Evolutionary conservation across 352 stramenopile genomes (phyloP).

Genomic region (Pythium folliculosum): DNA sequence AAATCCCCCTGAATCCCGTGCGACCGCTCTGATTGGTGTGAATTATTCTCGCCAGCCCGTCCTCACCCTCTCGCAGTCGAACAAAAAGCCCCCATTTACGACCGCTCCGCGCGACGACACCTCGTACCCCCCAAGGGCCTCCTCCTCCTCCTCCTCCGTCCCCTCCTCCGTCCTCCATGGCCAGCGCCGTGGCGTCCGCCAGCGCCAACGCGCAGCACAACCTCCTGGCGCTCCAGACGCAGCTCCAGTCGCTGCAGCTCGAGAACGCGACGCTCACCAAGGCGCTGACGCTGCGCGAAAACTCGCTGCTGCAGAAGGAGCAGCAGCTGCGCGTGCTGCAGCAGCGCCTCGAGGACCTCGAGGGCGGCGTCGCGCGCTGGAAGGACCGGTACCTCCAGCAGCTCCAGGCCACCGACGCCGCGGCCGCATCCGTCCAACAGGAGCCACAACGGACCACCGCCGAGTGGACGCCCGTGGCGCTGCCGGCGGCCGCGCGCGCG

Average conservation of each 20-base stretch:
- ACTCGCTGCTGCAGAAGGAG: conserved; percentile 73
- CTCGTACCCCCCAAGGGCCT: no score
- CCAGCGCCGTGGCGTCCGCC: conserved; percentile 16
- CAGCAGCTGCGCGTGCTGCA: conserved; percentile 79
- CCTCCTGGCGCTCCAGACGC: conserved; percentile 55
- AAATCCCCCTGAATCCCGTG: neutral
- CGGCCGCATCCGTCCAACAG: neutral
- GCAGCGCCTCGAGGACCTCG: conserved; percentile 63
- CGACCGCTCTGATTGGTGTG: neutral
- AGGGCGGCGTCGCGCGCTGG: conserved; percentile 54
- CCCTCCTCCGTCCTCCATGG: conserved; percentile 3
- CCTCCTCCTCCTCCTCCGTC: neutral
- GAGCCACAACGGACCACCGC: neutral
- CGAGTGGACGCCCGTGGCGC: conserved; percentile 7
- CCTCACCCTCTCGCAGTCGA: neutral
- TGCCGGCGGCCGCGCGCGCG: conserved; percentile 16
- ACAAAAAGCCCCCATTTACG: no score
- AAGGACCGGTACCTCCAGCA: conserved; percentile 72
- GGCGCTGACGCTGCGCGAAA: conserved; percentile 68
- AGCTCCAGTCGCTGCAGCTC: conserved; percentile 58
- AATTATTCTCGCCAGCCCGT: neutral
- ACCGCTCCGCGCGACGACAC: no score
- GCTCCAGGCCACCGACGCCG: conserved; percentile 24
- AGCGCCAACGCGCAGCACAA: conserved; percentile 61
- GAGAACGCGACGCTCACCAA: conserved; percentile 65